Evolutionary conservation across 2,329 filamentous ascomycete genomes (phyloP), one percentile per base, ranked within the genome.

Genomic region (Thyridium curvatum): DNA sequence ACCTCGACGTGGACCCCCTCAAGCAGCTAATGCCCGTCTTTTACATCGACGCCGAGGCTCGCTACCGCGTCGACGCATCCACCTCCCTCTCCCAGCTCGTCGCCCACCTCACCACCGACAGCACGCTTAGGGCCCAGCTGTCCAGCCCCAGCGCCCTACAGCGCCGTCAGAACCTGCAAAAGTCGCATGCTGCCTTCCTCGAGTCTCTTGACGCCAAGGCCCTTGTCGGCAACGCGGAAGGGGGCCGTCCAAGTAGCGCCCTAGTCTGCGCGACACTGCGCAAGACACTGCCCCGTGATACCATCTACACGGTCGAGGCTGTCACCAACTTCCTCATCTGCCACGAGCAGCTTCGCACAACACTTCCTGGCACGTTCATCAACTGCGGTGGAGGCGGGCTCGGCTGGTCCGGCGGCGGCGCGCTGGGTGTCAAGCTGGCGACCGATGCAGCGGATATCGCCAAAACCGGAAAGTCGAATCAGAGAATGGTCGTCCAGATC

Each of bases 1-100:
- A 85, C 48, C 65, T 85, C 36, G 82, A 85, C 47, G 66, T 77
- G 29, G 82, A 85, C 45, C 79, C 81, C 1, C 61, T 85, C 16
- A 85, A 85, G 44, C 70, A 77, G 44, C 69, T 76, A 45, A 76
- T 78, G 61, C 71, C 72, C 1, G 66, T 78, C 17, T 77, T 72
- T 51, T 77, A 77, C 54, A 68, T 77, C 47, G 62, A 71, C 14
- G 73, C 74, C 7, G 54, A 71, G 4, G 62, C 64, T 9, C 59
- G 72, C 28, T 77, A 69, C 53, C 65, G 65, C 37, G 72, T 66
- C 9, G 71, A 77, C 33, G 63, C 65, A 4, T 64, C 62, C 40
- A 72, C 68, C 1, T 63, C 58, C 3, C 46, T 67, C 8, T 53
- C 21, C 2, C 62, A 66, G 37, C 34, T 65, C 3, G 37, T 51